Base-by-base conservation (phyloP, 257 asterid genomes). In the Dorcoceras hygrometricum region DNA sequence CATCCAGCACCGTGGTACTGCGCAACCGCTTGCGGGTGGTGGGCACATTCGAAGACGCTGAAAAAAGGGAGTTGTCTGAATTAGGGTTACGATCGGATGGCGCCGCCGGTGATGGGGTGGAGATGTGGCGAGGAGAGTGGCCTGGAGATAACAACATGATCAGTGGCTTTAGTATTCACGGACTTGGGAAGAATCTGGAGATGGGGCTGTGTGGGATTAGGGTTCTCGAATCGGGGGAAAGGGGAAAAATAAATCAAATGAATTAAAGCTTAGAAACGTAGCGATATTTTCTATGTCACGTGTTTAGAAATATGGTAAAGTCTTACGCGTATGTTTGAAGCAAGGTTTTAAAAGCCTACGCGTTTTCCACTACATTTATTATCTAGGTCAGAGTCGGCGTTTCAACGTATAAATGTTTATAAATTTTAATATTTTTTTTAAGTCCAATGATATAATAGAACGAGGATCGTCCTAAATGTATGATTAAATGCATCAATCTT, bases 61-160 rank as follows among this genome's bases (percentile, higher is more conserved):
- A 63, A 77, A 71, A 70, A 4, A 34, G 26, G 36, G 73, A 48
- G 23, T 71, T 58, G 58, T 71, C 66, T 36, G 73, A 36, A 60
- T 50, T 65, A 34, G 75, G 68, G 62, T 50, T 73, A 62, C 75
- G 48, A 39, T 53, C 48, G 57, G 92, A 73, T 27, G 80, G 84
- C 9, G 83, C 73, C 8, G 92, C 73, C 8, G 92, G 87, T 1
- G 95, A 80, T 2, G 97, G 95, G 20, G 95, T 80, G 28, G 96
- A 79, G 64, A 92, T 82, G 68, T 83, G 96, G 80, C 98, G 98
- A 1, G 98, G 98, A 7, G 97, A 89, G 74, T 86, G 83, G 31
- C 98, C 98, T 0, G 98, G 97, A 0, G 98, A 92, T 23, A 82
- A 36, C 79, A 89, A 63, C 98, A 89, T 92, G 69, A 67, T 72